Conservation (phyloP, 257 asterid genomes). For the Rauvolfia tetraphylla region DNA sequence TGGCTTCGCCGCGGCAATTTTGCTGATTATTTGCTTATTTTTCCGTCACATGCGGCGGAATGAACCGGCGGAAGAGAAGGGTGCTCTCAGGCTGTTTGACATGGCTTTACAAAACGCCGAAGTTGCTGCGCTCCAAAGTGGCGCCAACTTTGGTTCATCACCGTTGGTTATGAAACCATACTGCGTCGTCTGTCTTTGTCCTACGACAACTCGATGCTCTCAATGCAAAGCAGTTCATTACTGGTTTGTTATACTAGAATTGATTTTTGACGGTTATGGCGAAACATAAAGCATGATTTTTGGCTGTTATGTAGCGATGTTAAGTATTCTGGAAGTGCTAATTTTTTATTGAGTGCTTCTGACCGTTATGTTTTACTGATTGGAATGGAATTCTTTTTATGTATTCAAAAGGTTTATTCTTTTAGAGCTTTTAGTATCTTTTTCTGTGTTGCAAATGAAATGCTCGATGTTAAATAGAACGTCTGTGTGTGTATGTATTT, state of each 20-base stretch:
- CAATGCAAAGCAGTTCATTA: not conserved
- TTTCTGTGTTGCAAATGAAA: not conserved
- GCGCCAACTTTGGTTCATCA: not conserved
- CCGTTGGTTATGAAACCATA: not conserved
- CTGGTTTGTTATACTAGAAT: not conserved
- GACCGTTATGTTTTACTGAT: not conserved
- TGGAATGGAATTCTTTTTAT: not conserved
- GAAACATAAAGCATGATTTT: not conserved
- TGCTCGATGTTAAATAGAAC: not conserved
- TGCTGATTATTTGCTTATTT: not conserved
- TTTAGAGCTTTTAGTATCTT: not conserved
- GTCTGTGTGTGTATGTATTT: no score
- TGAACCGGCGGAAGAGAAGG: not conserved
- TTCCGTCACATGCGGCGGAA: not conserved
- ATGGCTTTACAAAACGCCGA: not conserved
- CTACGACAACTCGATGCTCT: not conserved
- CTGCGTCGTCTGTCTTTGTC: not conserved
- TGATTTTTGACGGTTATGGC: not conserved
- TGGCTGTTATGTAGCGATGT: not conserved
- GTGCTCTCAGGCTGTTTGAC: conserved; percentile 13
- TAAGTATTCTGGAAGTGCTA: not conserved
- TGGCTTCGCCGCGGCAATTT: not conserved
- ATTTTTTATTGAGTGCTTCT: not conserved
- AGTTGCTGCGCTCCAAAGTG: not conserved
- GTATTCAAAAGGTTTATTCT: not conserved